These are phyloP conservation scores for Rheum nobile DNA, from an alignment of 148 eudicot species.

Conservation along the genomic window DNA sequence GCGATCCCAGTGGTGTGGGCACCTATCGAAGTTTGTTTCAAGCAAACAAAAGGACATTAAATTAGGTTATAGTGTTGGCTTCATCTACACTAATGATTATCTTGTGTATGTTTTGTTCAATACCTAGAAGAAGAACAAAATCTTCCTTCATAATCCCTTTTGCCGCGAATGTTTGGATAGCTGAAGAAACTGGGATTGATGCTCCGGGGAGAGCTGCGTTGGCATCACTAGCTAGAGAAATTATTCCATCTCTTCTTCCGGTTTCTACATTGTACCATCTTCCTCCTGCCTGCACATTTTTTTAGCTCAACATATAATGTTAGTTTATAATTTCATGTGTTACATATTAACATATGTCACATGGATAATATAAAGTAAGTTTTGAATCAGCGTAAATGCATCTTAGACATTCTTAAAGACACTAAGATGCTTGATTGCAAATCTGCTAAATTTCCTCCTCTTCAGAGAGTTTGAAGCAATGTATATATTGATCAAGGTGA, in stretches of 20 bases:
- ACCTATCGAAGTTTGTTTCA: background rate
- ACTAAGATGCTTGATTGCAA: no score
- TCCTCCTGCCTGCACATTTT: conserved; percentile 38
- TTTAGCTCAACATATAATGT: background rate
- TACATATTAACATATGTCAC: background rate
- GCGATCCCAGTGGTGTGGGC: background rate
- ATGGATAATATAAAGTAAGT: background rate
- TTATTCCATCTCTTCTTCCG: conserved; percentile 43
- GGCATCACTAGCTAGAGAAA: conserved; percentile 27
- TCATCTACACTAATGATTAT: background rate
- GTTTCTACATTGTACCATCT: conserved; percentile 28
- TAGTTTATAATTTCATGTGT: background rate
- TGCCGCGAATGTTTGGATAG: conserved; percentile 15
- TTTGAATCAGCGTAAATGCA: no score
- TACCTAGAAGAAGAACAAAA: conserved; percentile 33
- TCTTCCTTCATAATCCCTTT: conserved; percentile 26
- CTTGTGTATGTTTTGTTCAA: background rate
- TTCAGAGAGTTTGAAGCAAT: no score
- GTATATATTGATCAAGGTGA: no score
- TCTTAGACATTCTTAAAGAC: no score
- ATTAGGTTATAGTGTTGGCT: no score
- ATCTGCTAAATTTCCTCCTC: no score
- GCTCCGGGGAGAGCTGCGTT: conserved; percentile 29
- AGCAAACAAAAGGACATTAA: background rate
- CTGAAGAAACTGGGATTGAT: conserved; percentile 21